Evolutionary conservation across 106 monocot genomes (phyloP).

Genomic region (Gastrodia elata): DNA sequence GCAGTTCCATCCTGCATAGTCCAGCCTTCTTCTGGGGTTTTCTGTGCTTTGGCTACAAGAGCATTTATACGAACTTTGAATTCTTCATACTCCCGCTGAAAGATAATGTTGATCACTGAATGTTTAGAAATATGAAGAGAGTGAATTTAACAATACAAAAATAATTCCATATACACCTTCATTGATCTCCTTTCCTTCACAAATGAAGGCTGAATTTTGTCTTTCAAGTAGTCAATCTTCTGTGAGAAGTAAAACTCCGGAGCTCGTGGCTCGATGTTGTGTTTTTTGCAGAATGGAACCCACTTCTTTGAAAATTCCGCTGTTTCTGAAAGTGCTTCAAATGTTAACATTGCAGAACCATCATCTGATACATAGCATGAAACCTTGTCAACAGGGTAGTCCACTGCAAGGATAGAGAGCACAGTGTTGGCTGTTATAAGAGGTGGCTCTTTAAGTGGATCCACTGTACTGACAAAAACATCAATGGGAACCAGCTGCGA

Average conservation of each 20-base stretch:
- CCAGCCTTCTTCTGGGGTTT: conserved; percentile 89
- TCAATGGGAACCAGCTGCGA: conserved; percentile 74
- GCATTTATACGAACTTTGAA: conserved; percentile 88
- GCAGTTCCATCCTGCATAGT: conserved; percentile 90
- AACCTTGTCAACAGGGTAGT: conserved; percentile 87
- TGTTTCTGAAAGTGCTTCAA: conserved; percentile 79
- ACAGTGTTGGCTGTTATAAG: conserved; percentile 90
- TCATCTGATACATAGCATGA: conserved; percentile 97
- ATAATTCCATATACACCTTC: conserved; percentile 45
- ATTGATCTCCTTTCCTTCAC: conserved; percentile 86
- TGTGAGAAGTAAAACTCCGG: conserved; percentile 91
- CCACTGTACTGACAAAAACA: conserved; percentile 88
- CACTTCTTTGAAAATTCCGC: conserved; percentile 84
- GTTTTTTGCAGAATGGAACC: conserved; percentile 93
- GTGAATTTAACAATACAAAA: not conserved
- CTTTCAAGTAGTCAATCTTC: conserved; percentile 94
- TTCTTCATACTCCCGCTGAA: conserved; percentile 88
- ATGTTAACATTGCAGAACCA: conserved; percentile 86
- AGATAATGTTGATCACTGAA: not conserved
- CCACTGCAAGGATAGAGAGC: conserved; percentile 72
- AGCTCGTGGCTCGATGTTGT: conserved; percentile 79
- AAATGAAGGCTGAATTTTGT: conserved; percentile 88
- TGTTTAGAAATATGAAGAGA: not conserved
- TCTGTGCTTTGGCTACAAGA: conserved; percentile 88
- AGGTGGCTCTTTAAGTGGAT: conserved; percentile 86